These are phyloP conservation scores for Dichotomocladium elegans DNA, from an alignment of 371 early-diverging fungal species.

Conservation along the genomic window DNA sequence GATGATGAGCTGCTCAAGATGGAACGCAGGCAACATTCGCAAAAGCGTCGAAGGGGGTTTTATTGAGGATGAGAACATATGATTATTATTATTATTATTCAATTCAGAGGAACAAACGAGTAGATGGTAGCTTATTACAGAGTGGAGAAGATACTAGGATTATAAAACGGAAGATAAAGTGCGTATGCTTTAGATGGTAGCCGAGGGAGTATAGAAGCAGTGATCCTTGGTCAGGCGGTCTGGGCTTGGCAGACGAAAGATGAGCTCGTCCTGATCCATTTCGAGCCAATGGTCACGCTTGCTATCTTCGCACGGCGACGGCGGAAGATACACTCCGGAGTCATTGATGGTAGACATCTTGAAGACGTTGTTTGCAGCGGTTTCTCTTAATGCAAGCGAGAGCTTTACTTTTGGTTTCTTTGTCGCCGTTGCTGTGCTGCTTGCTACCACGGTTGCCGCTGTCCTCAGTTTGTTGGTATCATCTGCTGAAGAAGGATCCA, in stretches of 20 bases:
- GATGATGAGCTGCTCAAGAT: neutral
- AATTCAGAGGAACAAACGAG: neutral
- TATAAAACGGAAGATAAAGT: neutral
- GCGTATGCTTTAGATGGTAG: constrained; percentile 1
- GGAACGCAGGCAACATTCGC: neutral
- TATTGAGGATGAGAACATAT: no score
- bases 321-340: constrained; percentile 37
- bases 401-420: constrained; percentile 2
- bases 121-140: neutral
- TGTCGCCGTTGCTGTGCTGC: neutral
- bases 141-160: neutral
- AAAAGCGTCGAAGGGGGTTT: neutral
- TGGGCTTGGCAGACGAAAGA: constrained; percentile 29
- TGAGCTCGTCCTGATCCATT: constrained; percentile 16
- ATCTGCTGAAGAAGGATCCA: neutral
- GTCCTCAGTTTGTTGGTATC: neutral
- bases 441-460: neutral
- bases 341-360: constrained; percentile 39
- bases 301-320: constrained; percentile 26
- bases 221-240: constrained; percentile 30
- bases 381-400: constrained; percentile 23
- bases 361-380: constrained; percentile 21
- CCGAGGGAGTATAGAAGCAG: constrained; percentile 35
- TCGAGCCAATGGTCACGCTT: constrained; percentile 29
- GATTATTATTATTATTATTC: no score